A percentile compares a stretch with the other conserved stretches of the same genome.
Evolutionary conservation across 257 asterid genomes (phyloP).

Genomic region (Solanum pennellii): DNA sequence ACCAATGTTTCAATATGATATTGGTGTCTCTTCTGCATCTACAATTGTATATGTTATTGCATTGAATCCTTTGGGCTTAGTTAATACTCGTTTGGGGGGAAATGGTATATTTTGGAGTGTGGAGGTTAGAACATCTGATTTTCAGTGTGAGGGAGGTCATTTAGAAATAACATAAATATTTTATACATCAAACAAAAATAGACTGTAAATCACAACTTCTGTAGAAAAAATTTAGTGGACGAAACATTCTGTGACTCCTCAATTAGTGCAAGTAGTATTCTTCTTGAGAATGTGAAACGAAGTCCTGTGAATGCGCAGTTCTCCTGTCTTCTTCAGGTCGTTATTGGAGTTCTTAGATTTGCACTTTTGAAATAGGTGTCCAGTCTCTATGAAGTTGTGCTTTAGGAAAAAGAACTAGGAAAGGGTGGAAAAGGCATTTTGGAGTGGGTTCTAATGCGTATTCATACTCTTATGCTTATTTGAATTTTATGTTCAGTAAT

Average conservation of each 20-base stretch:
- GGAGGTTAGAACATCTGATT: not conserved
- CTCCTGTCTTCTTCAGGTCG: not conserved
- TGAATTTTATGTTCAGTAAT: not conserved
- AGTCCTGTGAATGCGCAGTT: not conserved
- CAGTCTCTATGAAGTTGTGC: not conserved
- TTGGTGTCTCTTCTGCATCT: not conserved
- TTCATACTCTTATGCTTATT: not conserved
- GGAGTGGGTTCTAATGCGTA: not conserved
- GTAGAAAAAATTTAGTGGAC: not conserved
- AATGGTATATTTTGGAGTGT: not conserved
- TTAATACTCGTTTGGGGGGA: not conserved
- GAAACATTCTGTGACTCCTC: not conserved
- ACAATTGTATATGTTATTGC: not conserved
- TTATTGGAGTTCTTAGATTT: not conserved
- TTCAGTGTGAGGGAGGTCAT: not conserved
- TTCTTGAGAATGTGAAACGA: not conserved
- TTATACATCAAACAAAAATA: not conserved
- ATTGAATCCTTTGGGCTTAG: not conserved
- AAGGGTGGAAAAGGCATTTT: not conserved
- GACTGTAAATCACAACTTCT: not conserved
- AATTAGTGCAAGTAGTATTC: not conserved
- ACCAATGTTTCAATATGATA: not conserved
- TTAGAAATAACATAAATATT: not conserved
- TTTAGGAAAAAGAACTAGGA: not conserved
- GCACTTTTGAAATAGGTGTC: not conserved